Evolutionary conservation across 176 grass and related monocot species (phyloP), one percentile per base, ranked within the genome.

Genomic region (Ampelocalamus luodianensis): DNA sequence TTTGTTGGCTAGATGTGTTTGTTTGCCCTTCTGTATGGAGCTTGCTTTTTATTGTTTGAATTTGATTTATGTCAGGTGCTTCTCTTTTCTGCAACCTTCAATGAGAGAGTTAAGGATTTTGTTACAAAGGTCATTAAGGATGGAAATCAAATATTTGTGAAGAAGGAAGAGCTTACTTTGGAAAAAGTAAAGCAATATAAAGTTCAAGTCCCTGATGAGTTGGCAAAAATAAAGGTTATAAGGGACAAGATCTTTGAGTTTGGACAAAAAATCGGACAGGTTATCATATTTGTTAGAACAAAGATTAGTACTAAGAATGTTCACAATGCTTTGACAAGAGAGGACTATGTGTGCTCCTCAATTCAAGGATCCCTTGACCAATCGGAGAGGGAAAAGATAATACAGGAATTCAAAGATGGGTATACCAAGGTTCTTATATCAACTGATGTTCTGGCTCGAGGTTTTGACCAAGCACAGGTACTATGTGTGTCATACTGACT

Each of bases 391-490:
- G 91, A 98, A 63, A 86, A 92, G 43, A 89, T 98, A 81, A 95
- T 98, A 79, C 85, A 92, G 77, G 96, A 98, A 91, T 98, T 98
- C 79, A 95, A 93, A 88, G 90, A 92, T 83, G 93, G 96, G 36
- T 89, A 87, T 20, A 98, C 93, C 29, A 93, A 90, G 85, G 93
- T 98, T 74, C 93, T 98, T 78, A 98, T 95, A 85, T 93, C 93
- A 70, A 93, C 93, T 58, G 91, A 94, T 82, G 89, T 98, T 63
- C 89, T 98, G 54, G 96, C 96, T 88, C 83, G 93, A 67, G 93
- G 96, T 83, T 98, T 98, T 70, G 96, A 95, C 85, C 96, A 95
- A 93, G 87, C 90, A 74, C 96, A 95, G 96, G 96, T 98, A 93
- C 68, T 83, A 34, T 53, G 81, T 73, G 24, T 45, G 27, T 79